Evolutionary conservation across 345 rosid species (phyloP).

Genomic region (Hibiscus mutabilis): DNA sequence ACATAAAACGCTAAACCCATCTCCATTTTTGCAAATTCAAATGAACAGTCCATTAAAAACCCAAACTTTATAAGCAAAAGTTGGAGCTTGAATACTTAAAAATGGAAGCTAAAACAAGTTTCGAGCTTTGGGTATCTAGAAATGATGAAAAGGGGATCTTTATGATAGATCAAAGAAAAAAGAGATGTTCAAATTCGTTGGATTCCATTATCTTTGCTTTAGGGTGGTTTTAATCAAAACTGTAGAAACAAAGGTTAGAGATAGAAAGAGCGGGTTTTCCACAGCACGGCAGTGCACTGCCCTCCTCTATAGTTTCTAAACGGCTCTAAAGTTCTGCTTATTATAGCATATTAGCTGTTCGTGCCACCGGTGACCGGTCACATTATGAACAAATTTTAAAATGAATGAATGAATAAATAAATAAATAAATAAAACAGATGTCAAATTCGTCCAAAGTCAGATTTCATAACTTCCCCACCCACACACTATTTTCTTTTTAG

Average conservation of each 20-base stretch:
- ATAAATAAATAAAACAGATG: not conserved
- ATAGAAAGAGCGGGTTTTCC: constrained; percentile 2
- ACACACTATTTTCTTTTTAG: not conserved
- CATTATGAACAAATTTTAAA: not conserved
- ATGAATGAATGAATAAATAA: not conserved
- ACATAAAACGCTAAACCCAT: not conserved
- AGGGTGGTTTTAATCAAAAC: not conserved
- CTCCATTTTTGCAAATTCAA: not conserved
- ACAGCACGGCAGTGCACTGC: not conserved
- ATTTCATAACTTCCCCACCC: not conserved
- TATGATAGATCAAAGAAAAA: constrained; percentile 12
- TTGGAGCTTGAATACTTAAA: not conserved
- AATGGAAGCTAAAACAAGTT: not conserved
- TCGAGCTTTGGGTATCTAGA: not conserved
- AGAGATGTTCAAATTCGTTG: constrained; percentile 30
- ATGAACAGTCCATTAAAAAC: not conserved
- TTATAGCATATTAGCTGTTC: not conserved
- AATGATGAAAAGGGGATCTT: not conserved
- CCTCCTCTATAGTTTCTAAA: not conserved
- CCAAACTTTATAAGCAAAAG: not conserved
- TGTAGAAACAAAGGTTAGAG: not conserved
- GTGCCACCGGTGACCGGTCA: not conserved
- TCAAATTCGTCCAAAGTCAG: constrained; percentile 1
- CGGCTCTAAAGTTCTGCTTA: not conserved
- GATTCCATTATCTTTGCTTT: constrained; percentile 31